A percentile compares a stretch with the other conserved stretches of the same genome.
Evolutionary conservation across 1,284 basidiomycete genomes (phyloP).

Genomic region (Puccinia novopanici): DNA sequence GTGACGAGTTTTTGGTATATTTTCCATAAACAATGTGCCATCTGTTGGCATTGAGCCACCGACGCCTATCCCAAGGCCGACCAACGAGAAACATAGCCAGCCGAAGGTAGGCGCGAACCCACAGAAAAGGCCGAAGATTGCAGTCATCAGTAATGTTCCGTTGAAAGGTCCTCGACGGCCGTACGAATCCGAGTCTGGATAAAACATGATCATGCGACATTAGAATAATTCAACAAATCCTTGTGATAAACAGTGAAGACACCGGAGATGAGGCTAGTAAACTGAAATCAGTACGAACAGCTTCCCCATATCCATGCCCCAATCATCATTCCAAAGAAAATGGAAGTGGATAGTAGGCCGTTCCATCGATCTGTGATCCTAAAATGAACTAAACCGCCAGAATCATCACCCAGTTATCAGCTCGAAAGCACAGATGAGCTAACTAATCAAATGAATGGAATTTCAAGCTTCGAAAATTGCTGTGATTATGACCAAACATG

Average conservation of each 20-base stretch:
- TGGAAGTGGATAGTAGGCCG: slow-evolving; percentile 73
- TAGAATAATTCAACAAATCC: background rate
- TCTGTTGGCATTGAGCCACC: slow-evolving; percentile 92
- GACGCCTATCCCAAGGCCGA: slow-evolving; percentile 86
- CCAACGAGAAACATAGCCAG: slow-evolving; percentile 74
- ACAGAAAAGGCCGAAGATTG: slow-evolving; percentile 81
- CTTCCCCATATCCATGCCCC: slow-evolving; percentile 68
- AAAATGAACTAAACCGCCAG: slow-evolving; percentile 33
- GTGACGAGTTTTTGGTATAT: slow-evolving; percentile 85
- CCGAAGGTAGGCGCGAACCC: slow-evolving; percentile 74
- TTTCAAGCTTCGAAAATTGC: too few species aligned
- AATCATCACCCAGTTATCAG: slow-evolving; percentile 1
- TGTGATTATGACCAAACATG: background rate
- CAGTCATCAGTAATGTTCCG: slow-evolving; percentile 82
- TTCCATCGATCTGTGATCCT: slow-evolving; percentile 66
- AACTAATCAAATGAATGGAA: too few species aligned
- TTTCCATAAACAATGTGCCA: slow-evolving; percentile 88
- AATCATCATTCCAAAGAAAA: slow-evolving; percentile 94
- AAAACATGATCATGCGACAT: background rate
- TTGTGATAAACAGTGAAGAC: background rate
- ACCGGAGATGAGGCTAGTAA: background rate
- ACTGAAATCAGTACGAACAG: slow-evolving; percentile 50
- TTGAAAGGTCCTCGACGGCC: slow-evolving; percentile 90
- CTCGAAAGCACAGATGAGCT: background rate
- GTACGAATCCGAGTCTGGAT: slow-evolving; percentile 59